phyloP scores from a whole-genome alignment of 208 protist species.

The Wallacemonas collosoma region DNA sequence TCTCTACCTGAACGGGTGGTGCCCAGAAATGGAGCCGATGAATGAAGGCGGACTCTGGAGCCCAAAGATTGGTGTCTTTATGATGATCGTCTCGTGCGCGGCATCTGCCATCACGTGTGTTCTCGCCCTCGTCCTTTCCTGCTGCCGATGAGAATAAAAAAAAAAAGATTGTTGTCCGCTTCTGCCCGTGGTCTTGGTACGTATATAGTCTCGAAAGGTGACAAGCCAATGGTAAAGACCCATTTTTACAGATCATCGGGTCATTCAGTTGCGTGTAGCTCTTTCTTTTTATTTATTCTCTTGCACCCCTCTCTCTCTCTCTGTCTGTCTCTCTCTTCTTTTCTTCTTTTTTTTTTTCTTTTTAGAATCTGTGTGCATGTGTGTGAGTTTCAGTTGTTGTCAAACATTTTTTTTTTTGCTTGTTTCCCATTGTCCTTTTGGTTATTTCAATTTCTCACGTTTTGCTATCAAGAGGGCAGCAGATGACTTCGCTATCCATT shows the following conservation, averaged over 20 bases:
- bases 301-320: neutral
- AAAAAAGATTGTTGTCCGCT: neutral
- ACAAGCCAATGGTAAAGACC: neutral
- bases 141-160: slow-evolving; percentile 8
- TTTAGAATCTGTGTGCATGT: slow-evolving; percentile 16
- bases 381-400: slow-evolving; percentile 14
- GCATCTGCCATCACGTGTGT: slow-evolving; percentile 25
- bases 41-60: slow-evolving; percentile 23
- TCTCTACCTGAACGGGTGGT: slow-evolving; percentile 55
- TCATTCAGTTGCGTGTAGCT: no score
- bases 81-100: slow-evolving; percentile 20
- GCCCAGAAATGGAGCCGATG: slow-evolving; percentile 22
- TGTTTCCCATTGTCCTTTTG: neutral
- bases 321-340: neutral
- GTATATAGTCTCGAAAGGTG: slow-evolving; percentile 13
- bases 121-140: slow-evolving; percentile 21
- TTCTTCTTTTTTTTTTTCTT: slow-evolving; percentile 5
- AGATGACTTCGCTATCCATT: neutral
- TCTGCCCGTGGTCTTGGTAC: neutral
- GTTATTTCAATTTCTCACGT: neutral
- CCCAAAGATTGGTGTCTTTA: slow-evolving; percentile 23
- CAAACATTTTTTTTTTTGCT: neutral
- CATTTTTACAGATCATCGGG: slow-evolving; percentile 6
- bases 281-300: slow-evolving; percentile 12
- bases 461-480: neutral